phyloP scores from a whole-genome alignment of 805 yeast species.

The Ascoidea tarda region DNA sequence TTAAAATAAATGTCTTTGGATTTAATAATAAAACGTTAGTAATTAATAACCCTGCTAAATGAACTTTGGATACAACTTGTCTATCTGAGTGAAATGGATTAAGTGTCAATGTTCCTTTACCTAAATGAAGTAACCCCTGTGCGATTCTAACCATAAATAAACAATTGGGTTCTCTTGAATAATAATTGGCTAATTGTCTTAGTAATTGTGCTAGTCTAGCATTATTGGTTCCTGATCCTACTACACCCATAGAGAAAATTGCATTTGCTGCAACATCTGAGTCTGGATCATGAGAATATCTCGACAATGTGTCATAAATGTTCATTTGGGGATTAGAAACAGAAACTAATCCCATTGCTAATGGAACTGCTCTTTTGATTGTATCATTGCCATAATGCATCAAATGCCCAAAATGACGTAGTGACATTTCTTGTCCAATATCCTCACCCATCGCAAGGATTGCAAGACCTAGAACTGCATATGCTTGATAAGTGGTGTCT shows the following conservation, averaged over 20 bases:
- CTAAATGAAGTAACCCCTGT: slow-evolving; percentile 88
- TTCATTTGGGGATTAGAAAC: slow-evolving; percentile 94
- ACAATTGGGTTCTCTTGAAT: slow-evolving; percentile 79
- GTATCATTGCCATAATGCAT: slow-evolving; percentile 95
- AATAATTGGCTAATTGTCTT: slow-evolving; percentile 89
- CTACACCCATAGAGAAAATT: slow-evolving; percentile 92
- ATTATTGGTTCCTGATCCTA: slow-evolving; percentile 97
- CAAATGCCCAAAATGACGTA: slow-evolving; percentile 93
- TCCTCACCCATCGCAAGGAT: slow-evolving; percentile 95
- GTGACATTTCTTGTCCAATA: slow-evolving; percentile 93
- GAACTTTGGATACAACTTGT: slow-evolving; percentile 72
- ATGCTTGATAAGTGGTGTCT: slow-evolving; percentile 59
- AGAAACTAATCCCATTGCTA: slow-evolving; percentile 94
- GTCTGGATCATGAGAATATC: slow-evolving; percentile 94
- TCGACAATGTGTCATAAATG: slow-evolving; percentile 88
- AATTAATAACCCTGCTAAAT: slow-evolving; percentile 81
- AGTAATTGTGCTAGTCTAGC: slow-evolving; percentile 94
- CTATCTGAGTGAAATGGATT: slow-evolving; percentile 87
- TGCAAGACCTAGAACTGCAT: slow-evolving; percentile 90
- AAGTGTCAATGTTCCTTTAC: slow-evolving; percentile 88
- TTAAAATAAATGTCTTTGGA: slow-evolving; percentile 70
- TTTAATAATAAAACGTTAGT: slow-evolving; percentile 74
- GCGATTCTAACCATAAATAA: slow-evolving; percentile 88
- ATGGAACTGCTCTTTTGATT: slow-evolving; percentile 87
- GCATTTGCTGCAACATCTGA: slow-evolving; percentile 90